Evolutionary conservation across 2,329 filamentous ascomycete genomes (phyloP), one percentile per base, ranked within the genome.

Genomic region (Colletotrichum liriopes): DNA sequence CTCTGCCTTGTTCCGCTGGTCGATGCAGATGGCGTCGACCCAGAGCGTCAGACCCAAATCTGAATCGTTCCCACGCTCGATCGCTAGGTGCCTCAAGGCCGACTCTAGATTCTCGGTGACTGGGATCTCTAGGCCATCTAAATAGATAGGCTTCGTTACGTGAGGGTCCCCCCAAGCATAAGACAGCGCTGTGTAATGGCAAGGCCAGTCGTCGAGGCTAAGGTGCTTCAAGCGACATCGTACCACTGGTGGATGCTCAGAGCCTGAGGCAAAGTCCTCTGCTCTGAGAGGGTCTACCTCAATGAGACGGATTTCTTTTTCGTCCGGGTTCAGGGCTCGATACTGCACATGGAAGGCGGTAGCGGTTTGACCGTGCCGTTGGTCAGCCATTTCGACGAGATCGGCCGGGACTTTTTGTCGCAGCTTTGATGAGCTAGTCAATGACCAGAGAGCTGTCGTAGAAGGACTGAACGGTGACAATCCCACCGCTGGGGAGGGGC

Each of bases 21-120:
- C 29, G 29, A 67, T 67, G 18, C 65, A 67, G 7, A 67, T 14
- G 23, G 65, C 65, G 45, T 67, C 65, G 20, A 67, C 58, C 65
- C 65, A 67, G 8, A 67, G 59, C 18, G 26, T 52, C 35, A 12
- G 32, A 1, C 41, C n/a, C 5, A 9, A 37, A 1, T 59, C 23
- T 16, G 41, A 16, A 5, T 35, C 23, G 43, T 26, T 9, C 49
- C 26, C 29, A 23, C 20, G 35, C n/a, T 26, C 32, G 18, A 8
- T 12, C 11, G 52, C 52, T 11, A 67, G 32, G 14, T 63, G 65
- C 3, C 43, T 61, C 35, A 67, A 16, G 12, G 65, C 65, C 3
- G 56, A 52, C 39, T 63, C 23, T 1, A 67, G 12, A 20, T 63
- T 67, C 5, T 39, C 26, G 14, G 65, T 67, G 5, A 67, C 65